These are phyloP conservation scores for Rosa persica DNA, from an alignment of 306 rosid species.

Conservation along the genomic window DNA sequence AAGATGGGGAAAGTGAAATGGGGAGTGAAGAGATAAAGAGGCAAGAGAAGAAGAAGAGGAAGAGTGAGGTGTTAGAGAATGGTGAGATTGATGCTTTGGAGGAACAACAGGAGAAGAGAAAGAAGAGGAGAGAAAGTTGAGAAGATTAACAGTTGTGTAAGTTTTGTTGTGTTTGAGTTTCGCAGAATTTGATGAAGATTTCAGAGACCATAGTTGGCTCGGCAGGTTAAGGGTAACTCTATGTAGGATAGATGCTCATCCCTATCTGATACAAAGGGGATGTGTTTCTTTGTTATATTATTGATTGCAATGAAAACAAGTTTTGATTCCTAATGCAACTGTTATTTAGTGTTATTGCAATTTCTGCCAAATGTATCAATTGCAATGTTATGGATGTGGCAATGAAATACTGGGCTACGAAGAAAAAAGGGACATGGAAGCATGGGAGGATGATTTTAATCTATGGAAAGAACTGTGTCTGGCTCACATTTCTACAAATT, in stretches of 20 bases:
- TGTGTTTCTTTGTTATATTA: slow-evolving; percentile 1
- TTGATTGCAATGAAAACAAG: not conserved
- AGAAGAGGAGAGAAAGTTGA: slow-evolving; percentile 25
- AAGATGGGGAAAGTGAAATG: slow-evolving; percentile 3
- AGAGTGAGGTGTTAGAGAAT: slow-evolving; percentile 5
- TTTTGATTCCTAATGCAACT: not conserved
- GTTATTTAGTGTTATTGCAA: not conserved
- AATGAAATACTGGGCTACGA: too few relatives aligned
- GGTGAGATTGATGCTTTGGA: slow-evolving; percentile 1
- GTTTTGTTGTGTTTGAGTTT: not conserved
- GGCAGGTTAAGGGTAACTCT: slow-evolving; percentile 2
- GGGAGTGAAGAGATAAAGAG: slow-evolving; percentile 8
- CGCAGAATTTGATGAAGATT: slow-evolving; percentile 2
- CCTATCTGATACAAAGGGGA: not conserved
- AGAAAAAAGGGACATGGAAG: not conserved
- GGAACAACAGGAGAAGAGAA: slow-evolving; percentile 22
- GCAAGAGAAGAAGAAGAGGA: slow-evolving; percentile 17
- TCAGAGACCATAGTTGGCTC: not conserved
- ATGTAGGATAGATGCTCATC: not conserved
- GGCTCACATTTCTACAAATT: not conserved
- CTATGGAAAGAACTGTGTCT: not conserved
- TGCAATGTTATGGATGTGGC: not conserved
- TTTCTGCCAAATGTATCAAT: not conserved
- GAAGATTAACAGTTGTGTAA: not conserved
- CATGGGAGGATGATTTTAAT: too few relatives aligned